Percentiles rank a stretch among this genome's conserved stretches.
These are phyloP conservation scores for Neopestalotiopsis sp. DNA, from an alignment of 2,329 filamentous ascomycete genomes.

Conservation along the genomic window DNA sequence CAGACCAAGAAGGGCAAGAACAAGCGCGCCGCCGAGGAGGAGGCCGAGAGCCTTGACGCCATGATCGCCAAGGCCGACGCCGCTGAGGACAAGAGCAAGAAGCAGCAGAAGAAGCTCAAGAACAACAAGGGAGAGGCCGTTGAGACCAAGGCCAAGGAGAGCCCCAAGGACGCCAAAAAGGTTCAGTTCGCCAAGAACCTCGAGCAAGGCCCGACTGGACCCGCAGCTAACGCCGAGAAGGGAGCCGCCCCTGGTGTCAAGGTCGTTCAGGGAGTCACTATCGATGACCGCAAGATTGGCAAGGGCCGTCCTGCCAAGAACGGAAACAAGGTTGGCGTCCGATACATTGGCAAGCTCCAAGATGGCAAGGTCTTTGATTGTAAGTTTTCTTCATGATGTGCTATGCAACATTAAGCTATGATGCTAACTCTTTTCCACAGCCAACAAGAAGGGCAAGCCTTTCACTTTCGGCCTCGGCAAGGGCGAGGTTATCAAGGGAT, in stretches of 20 bases:
- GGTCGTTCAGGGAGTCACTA: conserved; percentile 83
- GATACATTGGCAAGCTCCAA: conserved; percentile 96
- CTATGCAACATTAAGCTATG: not conserved
- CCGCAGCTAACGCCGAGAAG: conserved; percentile 56
- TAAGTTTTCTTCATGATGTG: conserved; percentile 51
- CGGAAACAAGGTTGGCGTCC: conserved; percentile 88
- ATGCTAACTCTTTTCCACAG: conserved; percentile 45
- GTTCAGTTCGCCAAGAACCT: conserved; percentile 99
- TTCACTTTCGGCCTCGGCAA: conserved; percentile 95
- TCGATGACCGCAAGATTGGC: conserved; percentile 95
- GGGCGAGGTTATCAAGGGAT: conserved; percentile 98
- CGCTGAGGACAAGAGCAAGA: conserved; percentile 83
- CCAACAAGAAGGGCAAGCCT: conserved; percentile 98
- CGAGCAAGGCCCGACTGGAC: conserved; percentile 90
- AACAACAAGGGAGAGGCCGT: conserved; percentile 96
- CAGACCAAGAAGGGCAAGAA: conserved; percentile 78
- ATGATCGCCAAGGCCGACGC: conserved; percentile 78
- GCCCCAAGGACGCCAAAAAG: conserved; percentile 79
- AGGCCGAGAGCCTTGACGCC: conserved; percentile 74
- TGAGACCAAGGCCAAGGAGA: conserved; percentile 52
- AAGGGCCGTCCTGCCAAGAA: conserved; percentile 85
- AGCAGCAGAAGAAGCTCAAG: conserved; percentile 97
- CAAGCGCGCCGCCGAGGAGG: conserved; percentile 86
- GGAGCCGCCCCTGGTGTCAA: conserved; percentile 71
- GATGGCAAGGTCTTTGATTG: conserved; percentile 95